Evolutionary conservation across 306 rosid genomes (phyloP), one percentile per base, ranked within the genome.

Genomic region (Senna siamea): DNA sequence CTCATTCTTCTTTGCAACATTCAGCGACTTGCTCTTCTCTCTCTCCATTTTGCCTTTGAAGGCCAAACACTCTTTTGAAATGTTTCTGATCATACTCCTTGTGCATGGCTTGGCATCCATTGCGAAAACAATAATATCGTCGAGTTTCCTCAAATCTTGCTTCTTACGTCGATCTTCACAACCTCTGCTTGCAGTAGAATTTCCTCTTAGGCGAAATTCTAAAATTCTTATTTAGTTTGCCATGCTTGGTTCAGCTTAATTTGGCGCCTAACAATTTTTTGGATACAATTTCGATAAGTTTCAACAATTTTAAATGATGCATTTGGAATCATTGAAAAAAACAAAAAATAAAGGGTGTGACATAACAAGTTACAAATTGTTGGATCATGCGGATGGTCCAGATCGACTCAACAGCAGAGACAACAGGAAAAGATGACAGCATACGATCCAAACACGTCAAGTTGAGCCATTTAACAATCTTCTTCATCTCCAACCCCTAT

Each of bases 171-270:
- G 51, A 61, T 54, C 88, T 88, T 40, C 88, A 84, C 19, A 88
- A 82, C 80, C 81, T 88, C 23, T 88, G 83, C 82, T 84, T 88
- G 60, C 93, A 88, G 20, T 78, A 72, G n/a, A 88, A 88, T 64
- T 4, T 47, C 5, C 52, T 88, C 66, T 69, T 88, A 40, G 87
- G 88, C 28, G 88, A 81, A 61, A n/a, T 88, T 11, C 93, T 90
- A 8, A 56, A 60, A 9, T 79, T 73, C 0, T 2, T 88, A 9
- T 81, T 82, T 52, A 34, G 59, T 0, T 72, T 88, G 37, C 81
- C 48, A 3, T 14, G 9, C 41, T 76, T 88, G 41, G 83, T 88
- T 32, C 88, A 87, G 14, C 85, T 88, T 46, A 75, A 88, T 50
- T 46, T 88, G 65, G 87, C 81, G 5, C 65, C 79, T 2, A 88